Evolutionary conservation across 768 basidiomycete species (phyloP), one percentile per base, ranked within the genome.

Genomic region (Termitomyces sp.): DNA sequence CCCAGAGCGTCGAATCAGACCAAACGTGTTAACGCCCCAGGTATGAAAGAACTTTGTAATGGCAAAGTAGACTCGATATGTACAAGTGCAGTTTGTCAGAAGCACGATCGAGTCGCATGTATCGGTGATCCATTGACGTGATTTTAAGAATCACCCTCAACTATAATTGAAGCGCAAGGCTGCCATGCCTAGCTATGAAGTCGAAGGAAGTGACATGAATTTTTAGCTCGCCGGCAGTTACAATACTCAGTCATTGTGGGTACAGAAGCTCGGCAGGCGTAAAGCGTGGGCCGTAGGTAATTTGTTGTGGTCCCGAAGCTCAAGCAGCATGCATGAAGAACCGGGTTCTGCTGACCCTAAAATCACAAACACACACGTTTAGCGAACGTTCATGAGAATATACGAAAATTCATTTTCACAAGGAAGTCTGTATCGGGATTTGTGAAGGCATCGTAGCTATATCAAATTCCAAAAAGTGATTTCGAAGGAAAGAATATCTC

Each of bases 81-180:
- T 18, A 57, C 44, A 58, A 22, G 28, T 45, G 49, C 12, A 36
- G 20, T 45, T 33, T 38, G 26, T 20, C 51, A 33, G 6, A 28
- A 46, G 22, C 30, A 18, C 42, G 43, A 57, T 57, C 56, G 49
- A 57, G 40, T 51, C 42, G 40, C 40, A 57, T 53, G 38, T 24
- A 55, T 47, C 55, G 49, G 33, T 40, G 57, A 56, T 56, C 49
- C 9, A 13, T 53, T 59, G 53, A 46, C 53, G 48, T 38, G 35
- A 49, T n/a, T 47, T 52, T 18, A 53, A 40, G 32, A 44, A 33
- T 35, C 46, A 58, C 52, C 51, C 57, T 30, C 51, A 50, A 50
- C 33, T 36, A 36, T 50, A 44, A 51, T 57, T 33, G 43, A 54
- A 48, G 52, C 35, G 40, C 30, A n/a, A 53, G 47, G 26, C 57